A percentile compares a stretch with the other conserved stretches of the same genome.
Evolutionary conservation across 2,329 filamentous ascomycete species (phyloP).

Genomic region (Pestalotiopsis sp.): DNA sequence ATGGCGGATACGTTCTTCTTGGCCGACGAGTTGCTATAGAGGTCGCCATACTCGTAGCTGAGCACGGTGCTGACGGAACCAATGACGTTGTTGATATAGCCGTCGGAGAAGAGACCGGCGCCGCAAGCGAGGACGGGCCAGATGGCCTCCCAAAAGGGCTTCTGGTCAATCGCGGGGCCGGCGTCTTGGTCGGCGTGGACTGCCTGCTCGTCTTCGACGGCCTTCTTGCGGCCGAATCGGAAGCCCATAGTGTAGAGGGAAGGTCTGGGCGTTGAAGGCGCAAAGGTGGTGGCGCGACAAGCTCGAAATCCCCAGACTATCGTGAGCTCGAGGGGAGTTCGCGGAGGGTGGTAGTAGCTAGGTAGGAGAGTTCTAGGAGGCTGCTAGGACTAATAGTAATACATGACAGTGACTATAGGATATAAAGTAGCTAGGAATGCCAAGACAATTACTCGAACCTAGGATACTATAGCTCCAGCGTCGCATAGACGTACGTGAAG

Average conservation of each 20-base stretch:
- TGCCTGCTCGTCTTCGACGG: conserved; percentile 19
- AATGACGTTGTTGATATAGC: conserved; percentile 91
- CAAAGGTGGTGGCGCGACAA: background rate
- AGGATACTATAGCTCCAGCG: background rate
- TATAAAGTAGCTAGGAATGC: background rate
- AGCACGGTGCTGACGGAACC: conserved; percentile 85
- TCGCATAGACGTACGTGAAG: background rate
- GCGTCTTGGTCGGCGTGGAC: conserved; percentile 16
- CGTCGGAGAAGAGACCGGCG: conserved; percentile 87
- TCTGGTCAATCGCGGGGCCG: conserved; percentile 26
- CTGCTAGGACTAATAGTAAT: background rate
- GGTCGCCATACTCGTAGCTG: conserved; percentile 63
- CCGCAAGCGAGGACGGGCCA: conserved; percentile 85
- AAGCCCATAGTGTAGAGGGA: conserved; percentile 19
- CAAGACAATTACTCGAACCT: background rate
- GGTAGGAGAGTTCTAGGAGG: background rate
- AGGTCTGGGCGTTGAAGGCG: background rate
- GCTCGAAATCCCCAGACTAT: background rate
- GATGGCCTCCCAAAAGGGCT: conserved; percentile 33
- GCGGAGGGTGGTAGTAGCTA: background rate
- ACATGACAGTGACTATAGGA: conserved; percentile 1
- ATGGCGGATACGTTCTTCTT: conserved; percentile 79
- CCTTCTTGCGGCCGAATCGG: conserved; percentile 24
- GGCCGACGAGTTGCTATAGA: conserved; percentile 71
- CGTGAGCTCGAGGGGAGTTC: background rate